These are phyloP conservation scores for Candida pseudofarinosa DNA, from an alignment of 805 yeast species.

Conservation along the genomic window DNA sequence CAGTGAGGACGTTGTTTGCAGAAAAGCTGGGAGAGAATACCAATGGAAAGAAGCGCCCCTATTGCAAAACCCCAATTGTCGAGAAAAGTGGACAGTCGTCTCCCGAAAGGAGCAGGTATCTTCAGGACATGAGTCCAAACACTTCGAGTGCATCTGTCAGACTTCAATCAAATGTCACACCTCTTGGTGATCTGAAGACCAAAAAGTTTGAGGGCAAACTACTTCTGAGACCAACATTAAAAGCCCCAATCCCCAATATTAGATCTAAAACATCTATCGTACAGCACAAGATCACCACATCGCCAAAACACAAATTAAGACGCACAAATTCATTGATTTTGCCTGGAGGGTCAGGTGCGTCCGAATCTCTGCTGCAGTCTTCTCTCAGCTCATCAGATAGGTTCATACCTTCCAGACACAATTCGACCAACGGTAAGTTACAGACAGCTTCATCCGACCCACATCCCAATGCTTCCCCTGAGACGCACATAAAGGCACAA, in stretches of 20 bases:
- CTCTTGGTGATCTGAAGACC: constrained; percentile 5
- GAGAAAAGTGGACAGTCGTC: constrained; percentile 7
- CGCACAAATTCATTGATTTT: constrained; percentile 31
- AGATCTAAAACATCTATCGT: constrained; percentile 25
- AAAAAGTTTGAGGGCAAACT: constrained; percentile 1
- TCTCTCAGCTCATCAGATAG: constrained; percentile 29
- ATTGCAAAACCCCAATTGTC: background rate
- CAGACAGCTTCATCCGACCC: constrained; percentile 31
- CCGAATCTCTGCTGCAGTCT: constrained; percentile 22
- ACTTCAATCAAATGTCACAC: constrained; percentile 10
- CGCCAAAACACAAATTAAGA: constrained; percentile 27
- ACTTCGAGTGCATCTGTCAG: constrained; percentile 24
- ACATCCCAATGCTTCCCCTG: constrained; percentile 47
- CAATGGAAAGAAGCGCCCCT: background rate
- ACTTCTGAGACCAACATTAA: constrained; percentile 6
- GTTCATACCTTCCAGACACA: constrained; percentile 42
- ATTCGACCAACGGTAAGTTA: constrained; percentile 36
- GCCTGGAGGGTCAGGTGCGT: constrained; percentile 22
- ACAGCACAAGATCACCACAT: constrained; percentile 12
- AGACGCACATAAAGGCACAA: constrained; percentile 52
- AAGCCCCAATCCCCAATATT: constrained; percentile 19
- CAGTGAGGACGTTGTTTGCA: constrained; percentile 1
- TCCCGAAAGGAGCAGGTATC: constrained; percentile 23
- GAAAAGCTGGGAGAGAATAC: background rate
- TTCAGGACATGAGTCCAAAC: constrained; percentile 36